These are phyloP conservation scores for Serpula lacrymans DNA, from an alignment of 768 basidiomycete species.

Conservation along the genomic window DNA sequence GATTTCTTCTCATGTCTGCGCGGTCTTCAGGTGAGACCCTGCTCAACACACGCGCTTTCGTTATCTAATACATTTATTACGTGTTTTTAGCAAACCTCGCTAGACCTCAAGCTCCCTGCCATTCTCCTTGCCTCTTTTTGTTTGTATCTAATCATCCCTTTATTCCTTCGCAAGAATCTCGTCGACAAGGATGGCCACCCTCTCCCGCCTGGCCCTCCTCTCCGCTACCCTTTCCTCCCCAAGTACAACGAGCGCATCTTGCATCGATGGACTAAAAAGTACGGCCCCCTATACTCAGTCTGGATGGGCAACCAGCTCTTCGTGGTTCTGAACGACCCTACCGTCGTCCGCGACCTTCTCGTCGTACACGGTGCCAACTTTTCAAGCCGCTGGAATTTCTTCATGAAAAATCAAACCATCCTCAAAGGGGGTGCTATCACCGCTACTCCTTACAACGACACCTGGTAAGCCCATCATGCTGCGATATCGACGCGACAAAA, in stretches of 20 bases:
- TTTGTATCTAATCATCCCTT: too few species aligned
- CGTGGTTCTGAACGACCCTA: conserved; percentile 33
- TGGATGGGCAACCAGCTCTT: conserved; percentile 39
- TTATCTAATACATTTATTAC: too few species aligned
- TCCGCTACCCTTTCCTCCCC: conserved; percentile 28
- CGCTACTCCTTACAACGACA: conserved; percentile 28
- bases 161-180: conserved; percentile 14
- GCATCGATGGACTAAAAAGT: conserved; percentile 30
- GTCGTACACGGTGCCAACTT: conserved; percentile 34
- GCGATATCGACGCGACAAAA: neutral
- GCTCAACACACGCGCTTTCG: too few species aligned
- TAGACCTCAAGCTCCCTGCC: too few species aligned
- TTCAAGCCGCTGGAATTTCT: conserved; percentile 31
- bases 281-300: conserved; percentile 32
- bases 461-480: conserved; percentile 21
- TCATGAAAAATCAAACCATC: conserved; percentile 35
- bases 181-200: conserved; percentile 17
- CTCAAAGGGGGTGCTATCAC: conserved; percentile 32
- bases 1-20: too few species aligned
- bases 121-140: too few species aligned
- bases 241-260: conserved; percentile 34
- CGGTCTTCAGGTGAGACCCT: too few species aligned
- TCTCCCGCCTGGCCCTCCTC: conserved; percentile 26
- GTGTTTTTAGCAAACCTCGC: too few species aligned
- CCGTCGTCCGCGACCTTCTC: conserved; percentile 31